Conservation (phyloP, 2,329 filamentous ascomycete genomes). For the Coniochaeta ligniaria region DNA sequence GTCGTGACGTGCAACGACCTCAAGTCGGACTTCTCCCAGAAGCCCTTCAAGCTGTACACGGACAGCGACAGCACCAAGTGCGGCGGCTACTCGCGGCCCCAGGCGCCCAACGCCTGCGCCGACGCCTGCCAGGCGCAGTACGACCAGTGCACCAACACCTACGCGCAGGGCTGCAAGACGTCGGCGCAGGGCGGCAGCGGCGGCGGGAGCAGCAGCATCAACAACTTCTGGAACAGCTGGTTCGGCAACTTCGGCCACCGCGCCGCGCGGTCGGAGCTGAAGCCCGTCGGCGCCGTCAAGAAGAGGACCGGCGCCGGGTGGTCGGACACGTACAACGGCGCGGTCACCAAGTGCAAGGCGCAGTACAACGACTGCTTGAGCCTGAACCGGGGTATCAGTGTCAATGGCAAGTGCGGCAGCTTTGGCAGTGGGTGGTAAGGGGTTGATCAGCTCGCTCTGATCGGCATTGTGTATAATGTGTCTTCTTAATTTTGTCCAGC, state of each 20-base stretch:
- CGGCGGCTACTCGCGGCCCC: conserved; percentile 31
- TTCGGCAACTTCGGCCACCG: not conserved
- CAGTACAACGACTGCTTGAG: conserved; percentile 42
- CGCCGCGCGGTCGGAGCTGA: not conserved
- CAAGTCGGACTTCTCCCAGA: conserved; percentile 28
- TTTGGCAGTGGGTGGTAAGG: conserved; percentile 20
- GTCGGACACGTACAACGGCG: conserved; percentile 17
- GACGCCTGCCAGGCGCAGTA: conserved; percentile 49
- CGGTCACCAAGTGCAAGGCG: conserved; percentile 34
- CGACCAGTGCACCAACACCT: conserved; percentile 37
- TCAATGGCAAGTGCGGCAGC: conserved; percentile 29
- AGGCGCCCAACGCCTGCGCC: conserved; percentile 33
- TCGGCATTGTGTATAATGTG: no score
- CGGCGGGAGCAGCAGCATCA: conserved; percentile 14
- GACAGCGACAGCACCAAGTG: conserved; percentile 33
- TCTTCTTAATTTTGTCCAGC: not conserved
- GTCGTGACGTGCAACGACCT: conserved; percentile 49
- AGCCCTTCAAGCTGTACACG: conserved; percentile 47
- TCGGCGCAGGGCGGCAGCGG: conserved; percentile 15
- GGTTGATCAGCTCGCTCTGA: no score
- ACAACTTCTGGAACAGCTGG: conserved; percentile 2
- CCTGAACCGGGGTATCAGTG: conserved; percentile 31
- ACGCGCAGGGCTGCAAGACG: conserved; percentile 39
- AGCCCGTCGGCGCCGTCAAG: conserved; percentile 5
- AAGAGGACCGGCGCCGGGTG: conserved; percentile 16